Percentiles rank a stretch among this genome's conserved stretches.
Evolutionary conservation across 164 flowering plant genomes (phyloP).

Genomic region (Malania oleifera): DNA sequence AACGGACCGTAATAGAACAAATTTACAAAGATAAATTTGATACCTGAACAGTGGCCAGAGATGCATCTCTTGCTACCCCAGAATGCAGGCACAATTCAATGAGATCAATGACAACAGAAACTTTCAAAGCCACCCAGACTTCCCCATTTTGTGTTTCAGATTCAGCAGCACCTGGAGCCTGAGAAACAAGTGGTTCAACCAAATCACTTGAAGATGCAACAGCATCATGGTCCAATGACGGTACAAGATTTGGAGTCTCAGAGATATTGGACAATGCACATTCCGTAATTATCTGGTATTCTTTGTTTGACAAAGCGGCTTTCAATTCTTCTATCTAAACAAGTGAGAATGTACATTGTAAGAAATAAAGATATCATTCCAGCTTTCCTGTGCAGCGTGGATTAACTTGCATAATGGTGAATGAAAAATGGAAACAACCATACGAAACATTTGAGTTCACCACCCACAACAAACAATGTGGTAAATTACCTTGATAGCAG

Average conservation of each 20-base stretch:
- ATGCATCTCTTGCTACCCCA: constrained; percentile 63
- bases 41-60: constrained; percentile 93
- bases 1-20: no score
- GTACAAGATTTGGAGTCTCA: constrained; percentile 62
- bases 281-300: constrained; percentile 85
- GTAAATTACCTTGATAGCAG: constrained; percentile 51
- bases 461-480: not conserved
- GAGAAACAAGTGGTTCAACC: constrained; percentile 19
- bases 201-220: constrained; percentile 24
- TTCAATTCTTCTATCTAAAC: constrained; percentile 69
- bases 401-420: no score
- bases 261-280: constrained; percentile 81
- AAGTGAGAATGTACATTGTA: not conserved
- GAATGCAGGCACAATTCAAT: constrained; percentile 67
- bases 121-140: constrained; percentile 54
- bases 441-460: no score
- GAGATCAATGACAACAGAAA: constrained; percentile 53
- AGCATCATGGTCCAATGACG: constrained; percentile 35
- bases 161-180: constrained; percentile 20
- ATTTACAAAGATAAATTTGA: no score
- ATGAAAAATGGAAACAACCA: no score
- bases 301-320: constrained; percentile 76
- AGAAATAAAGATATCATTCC: not conserved
- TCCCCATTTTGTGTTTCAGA: constrained; percentile 27
- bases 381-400: not conserved